phyloP scores from a whole-genome alignment of 352 stramenopile genomes.

The Phytophthora ramorum region DNA sequence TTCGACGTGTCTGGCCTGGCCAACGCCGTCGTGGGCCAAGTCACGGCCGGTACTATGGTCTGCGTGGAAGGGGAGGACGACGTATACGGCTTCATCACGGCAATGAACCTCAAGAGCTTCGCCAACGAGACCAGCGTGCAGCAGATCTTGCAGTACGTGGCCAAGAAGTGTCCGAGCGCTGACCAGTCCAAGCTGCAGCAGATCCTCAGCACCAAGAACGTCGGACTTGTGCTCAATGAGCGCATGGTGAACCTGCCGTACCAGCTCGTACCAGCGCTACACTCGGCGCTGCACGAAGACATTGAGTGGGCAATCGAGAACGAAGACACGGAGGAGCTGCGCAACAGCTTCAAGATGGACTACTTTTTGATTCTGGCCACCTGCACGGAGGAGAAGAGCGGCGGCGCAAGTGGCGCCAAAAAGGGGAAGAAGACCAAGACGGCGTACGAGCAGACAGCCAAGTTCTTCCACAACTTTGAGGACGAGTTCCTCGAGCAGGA shows the following conservation, averaged over 20 bases:
- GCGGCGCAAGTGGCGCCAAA: conserved; percentile 36
- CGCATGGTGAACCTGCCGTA: conserved; percentile 91
- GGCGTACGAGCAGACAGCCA: conserved; percentile 66
- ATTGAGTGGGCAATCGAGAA: conserved; percentile 88
- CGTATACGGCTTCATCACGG: conserved; percentile 89
- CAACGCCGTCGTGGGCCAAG: conserved; percentile 78
- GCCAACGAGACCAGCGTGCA: conserved; percentile 61
- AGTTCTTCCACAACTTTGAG: conserved; percentile 89
- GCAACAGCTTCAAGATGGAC: conserved; percentile 78
- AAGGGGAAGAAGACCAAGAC: conserved; percentile 84
- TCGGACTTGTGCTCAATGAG: conserved; percentile 82
- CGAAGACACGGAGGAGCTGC: conserved; percentile 65
- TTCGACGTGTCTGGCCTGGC: conserved; percentile 87
- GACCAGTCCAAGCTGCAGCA: conserved; percentile 61
- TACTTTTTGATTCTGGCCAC: conserved; percentile 84
- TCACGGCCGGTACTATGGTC: conserved; percentile 80
- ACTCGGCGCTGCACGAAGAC: conserved; percentile 84
- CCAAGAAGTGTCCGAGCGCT: conserved; percentile 69
- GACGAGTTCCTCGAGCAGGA: conserved; percentile 88
- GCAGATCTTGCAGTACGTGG: conserved; percentile 81
- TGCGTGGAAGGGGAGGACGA: conserved; percentile 82
- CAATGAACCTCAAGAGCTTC: conserved; percentile 70
- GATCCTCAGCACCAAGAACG: conserved; percentile 63
- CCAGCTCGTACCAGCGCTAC: conserved; percentile 80
- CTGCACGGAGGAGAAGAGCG: conserved; percentile 65